These are phyloP conservation scores for Prunus mume DNA, from an alignment of 306 rosid species.

Conservation along the genomic window DNA sequence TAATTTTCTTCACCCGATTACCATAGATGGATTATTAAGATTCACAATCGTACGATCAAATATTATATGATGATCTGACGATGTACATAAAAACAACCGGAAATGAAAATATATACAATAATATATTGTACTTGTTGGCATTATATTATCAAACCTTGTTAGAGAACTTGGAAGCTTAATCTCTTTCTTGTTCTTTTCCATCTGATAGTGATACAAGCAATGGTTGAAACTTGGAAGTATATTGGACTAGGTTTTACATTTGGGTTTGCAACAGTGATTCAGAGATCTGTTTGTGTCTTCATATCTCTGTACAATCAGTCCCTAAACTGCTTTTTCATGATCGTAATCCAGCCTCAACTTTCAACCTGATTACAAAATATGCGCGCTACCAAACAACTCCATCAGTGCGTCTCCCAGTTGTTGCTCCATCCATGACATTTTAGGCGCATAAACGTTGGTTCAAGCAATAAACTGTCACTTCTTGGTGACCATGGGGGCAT, in stretches of 20 bases:
- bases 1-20: too few relatives aligned
- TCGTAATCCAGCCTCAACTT: not conserved
- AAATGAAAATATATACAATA: too few relatives aligned
- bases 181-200: not conserved
- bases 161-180: too few relatives aligned
- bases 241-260: not conserved
- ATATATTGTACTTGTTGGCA: too few relatives aligned
- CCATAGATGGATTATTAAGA: too few relatives aligned
- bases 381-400: not conserved
- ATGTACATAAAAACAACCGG: too few relatives aligned
- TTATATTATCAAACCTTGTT: too few relatives aligned
- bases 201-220: not conserved
- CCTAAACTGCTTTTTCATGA: too few relatives aligned
- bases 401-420: not conserved
- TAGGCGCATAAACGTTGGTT: not conserved
- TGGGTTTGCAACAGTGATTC: not conserved
- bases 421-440: not conserved
- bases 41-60: too few relatives aligned
- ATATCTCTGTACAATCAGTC: not conserved
- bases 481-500: not conserved
- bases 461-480: not conserved
- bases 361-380: not conserved
- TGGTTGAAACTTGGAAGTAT: not conserved
- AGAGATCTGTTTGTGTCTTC: not conserved
- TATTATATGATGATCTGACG: too few relatives aligned